Evolutionary conservation across 176 grass and related monocot species (phyloP).

Genomic region (Cenchrus purpureus): DNA sequence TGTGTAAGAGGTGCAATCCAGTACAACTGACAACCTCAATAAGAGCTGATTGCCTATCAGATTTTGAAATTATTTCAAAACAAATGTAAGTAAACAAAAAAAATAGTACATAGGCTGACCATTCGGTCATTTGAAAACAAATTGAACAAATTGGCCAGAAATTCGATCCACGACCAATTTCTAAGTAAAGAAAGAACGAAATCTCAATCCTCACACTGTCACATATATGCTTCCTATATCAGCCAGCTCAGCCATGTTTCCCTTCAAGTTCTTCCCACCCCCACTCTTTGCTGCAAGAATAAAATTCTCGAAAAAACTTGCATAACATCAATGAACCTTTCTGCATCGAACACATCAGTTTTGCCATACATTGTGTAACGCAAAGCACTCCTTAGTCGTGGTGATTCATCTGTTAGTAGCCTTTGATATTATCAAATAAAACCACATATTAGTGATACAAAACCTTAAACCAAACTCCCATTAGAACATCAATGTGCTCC

Average conservation of each 20-base stretch:
- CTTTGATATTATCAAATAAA: conserved; percentile 60
- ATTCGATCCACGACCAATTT: too few species aligned
- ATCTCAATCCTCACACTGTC: too few species aligned
- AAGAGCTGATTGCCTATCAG: too few species aligned
- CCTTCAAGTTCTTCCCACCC: conserved; percentile 82
- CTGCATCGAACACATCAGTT: conserved; percentile 83
- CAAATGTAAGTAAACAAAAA: too few species aligned
- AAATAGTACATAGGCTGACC: too few species aligned
- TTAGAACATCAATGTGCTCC: background rate
- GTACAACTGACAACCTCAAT: too few species aligned
- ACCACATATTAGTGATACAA: conserved; percentile 11
- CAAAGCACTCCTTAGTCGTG: conserved; percentile 77
- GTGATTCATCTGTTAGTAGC: conserved; percentile 94
- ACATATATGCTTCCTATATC: conserved; percentile 47
- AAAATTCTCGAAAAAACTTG: conserved; percentile 94
- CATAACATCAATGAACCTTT: conserved; percentile 99
- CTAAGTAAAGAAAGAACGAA: too few species aligned
- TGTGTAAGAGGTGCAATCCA: too few species aligned
- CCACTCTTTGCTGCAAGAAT: conserved; percentile 91
- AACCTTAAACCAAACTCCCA: background rate
- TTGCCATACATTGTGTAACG: conserved; percentile 97
- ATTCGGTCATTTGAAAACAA: too few species aligned
- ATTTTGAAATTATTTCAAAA: too few species aligned
- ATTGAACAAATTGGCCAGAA: too few species aligned
- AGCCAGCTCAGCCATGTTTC: conserved; percentile 86